phyloP scores from a whole-genome alignment of 2,329 filamentous ascomycete species.

The Stachybotrys echinatus region DNA sequence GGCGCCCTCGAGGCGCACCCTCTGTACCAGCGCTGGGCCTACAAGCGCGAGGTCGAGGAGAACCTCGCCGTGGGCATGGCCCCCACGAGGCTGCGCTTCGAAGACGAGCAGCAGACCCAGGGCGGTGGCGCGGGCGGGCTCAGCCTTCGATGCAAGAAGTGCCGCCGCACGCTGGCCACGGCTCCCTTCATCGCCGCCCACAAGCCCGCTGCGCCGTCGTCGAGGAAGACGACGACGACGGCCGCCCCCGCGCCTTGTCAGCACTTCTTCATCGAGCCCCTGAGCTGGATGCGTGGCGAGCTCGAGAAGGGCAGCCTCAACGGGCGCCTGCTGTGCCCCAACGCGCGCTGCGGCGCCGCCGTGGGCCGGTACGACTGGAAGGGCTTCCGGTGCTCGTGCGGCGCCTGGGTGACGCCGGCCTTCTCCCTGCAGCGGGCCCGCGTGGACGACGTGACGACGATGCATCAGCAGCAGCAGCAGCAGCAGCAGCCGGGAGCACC shows the following conservation, averaged over 20 bases:
- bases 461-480: slow-evolving; percentile 5
- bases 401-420: slow-evolving; percentile 83
- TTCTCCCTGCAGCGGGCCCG: slow-evolving; percentile 80
- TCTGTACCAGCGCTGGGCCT: slow-evolving; percentile 70
- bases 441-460: slow-evolving; percentile 59
- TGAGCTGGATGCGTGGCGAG: slow-evolving; percentile 89
- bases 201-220: slow-evolving; percentile 14
- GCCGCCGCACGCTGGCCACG: slow-evolving; percentile 60
- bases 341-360: slow-evolving; percentile 68
- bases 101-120: slow-evolving; percentile 57
- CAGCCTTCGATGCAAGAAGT: slow-evolving; percentile 79
- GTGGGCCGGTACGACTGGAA: slow-evolving; percentile 96
- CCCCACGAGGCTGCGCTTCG: slow-evolving; percentile 78
- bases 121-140: slow-evolving; percentile 16
- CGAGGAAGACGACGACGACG: slow-evolving; percentile 6
- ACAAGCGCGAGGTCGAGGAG: slow-evolving; percentile 49
- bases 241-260: slow-evolving; percentile 52
- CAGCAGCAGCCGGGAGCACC: slow-evolving; percentile 11
- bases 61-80: slow-evolving; percentile 68
- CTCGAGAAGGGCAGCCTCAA: slow-evolving; percentile 78
- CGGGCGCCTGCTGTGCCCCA: slow-evolving; percentile 80
- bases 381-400: slow-evolving; percentile 87
- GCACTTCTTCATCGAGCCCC: slow-evolving; percentile 85
- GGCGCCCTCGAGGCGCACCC: slow-evolving; percentile 55
- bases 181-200: slow-evolving; percentile 63